Evolutionary conservation across 2,329 filamentous ascomycete genomes (phyloP).

Genomic region (Colletotrichum gigasporum): DNA sequence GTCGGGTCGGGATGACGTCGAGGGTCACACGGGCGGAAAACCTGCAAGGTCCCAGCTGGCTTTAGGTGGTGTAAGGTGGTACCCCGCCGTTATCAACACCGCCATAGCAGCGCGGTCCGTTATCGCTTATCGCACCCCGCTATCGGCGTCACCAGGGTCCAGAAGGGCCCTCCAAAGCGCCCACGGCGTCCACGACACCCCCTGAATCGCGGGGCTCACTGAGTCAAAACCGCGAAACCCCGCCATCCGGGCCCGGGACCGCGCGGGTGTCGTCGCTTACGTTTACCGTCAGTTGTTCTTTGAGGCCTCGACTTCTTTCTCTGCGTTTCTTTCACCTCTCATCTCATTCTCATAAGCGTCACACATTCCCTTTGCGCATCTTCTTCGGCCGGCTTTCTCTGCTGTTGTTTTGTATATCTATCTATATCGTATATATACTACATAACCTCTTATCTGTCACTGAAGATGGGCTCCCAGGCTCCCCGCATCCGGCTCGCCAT

Average conservation of each 20-base stretch:
- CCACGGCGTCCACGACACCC: too few relatives aligned
- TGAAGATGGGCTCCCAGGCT: conserved; percentile 33
- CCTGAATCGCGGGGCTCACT: background rate
- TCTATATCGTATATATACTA: background rate
- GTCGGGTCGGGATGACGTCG: conserved; percentile 19
- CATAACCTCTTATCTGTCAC: background rate
- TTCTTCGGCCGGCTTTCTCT: too few relatives aligned
- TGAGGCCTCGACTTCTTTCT: background rate
- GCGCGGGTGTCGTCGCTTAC: background rate
- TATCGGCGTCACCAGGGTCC: conserved; percentile 8
- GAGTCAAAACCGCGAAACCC: too few relatives aligned
- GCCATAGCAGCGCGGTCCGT: conserved; percentile 1
- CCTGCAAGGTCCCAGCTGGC: background rate
- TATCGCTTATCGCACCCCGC: conserved; percentile 19
- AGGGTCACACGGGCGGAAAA: background rate
- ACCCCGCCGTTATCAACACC: too few relatives aligned
- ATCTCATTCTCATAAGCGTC: too few relatives aligned
- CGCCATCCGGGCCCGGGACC: too few relatives aligned
- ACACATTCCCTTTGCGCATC: too few relatives aligned
- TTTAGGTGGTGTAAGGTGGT: too few relatives aligned
- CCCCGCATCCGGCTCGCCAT: conserved; percentile 81
- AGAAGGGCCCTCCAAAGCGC: background rate
- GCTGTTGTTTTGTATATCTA: background rate
- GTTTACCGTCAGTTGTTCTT: background rate
- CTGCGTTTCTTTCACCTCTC: background rate